Evolutionary conservation across 108 stramenopile species (phyloP).

Genomic region (Cyclotella kingstonii): DNA sequence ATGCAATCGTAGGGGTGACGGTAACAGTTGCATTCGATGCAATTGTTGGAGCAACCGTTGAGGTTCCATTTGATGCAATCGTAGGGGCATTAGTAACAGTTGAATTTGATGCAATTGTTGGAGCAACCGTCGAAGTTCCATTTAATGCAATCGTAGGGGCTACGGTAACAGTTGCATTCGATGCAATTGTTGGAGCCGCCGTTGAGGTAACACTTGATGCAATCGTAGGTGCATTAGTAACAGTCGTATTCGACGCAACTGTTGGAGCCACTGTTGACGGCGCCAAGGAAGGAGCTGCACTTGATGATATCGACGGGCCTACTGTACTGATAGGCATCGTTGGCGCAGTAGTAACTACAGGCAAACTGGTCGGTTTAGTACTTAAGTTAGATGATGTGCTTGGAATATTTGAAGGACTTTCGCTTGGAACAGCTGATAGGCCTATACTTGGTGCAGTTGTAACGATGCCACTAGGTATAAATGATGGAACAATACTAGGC

Average conservation of each 20-base stretch:
- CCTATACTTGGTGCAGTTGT: too few species aligned
- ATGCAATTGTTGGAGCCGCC: neutral
- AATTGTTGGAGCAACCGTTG: neutral
- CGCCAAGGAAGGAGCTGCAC: neutral
- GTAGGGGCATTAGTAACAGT: neutral
- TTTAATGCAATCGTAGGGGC: neutral
- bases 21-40: too few species aligned
- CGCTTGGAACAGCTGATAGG: too few species aligned
- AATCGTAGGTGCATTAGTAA: neutral
- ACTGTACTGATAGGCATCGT: too few species aligned
- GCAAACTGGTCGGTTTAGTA: too few species aligned
- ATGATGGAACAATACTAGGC: too few species aligned
- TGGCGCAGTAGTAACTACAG: too few species aligned
- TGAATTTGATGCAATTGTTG: neutral
- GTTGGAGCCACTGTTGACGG: neutral
- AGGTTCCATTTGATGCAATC: neutral
- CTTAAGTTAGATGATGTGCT: too few species aligned
- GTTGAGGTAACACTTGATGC: neutral
- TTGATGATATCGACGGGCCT: too few species aligned
- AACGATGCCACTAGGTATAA: too few species aligned
- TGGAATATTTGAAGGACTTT: too few species aligned
- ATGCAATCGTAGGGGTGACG: too few species aligned
- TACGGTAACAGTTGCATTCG: neutral
- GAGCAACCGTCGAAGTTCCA: neutral
- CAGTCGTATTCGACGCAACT: neutral